Evolutionary conservation across 352 stramenopile genomes (phyloP).

Genomic region (Pythium graminicola): DNA sequence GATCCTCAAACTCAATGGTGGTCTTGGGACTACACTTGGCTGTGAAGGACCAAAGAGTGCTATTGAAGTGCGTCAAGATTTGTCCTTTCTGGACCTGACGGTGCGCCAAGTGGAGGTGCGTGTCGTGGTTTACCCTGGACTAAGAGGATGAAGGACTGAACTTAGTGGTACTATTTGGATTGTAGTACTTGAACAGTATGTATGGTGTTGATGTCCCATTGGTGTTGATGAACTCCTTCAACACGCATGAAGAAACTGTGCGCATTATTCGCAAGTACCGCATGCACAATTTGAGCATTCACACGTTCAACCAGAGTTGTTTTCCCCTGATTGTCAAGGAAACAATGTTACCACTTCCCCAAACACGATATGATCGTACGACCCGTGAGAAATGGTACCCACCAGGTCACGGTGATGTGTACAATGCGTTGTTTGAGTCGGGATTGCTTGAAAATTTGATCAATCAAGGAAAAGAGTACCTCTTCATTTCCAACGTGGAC

Average conservation of each 20-base stretch:
- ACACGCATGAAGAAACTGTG: conserved; percentile 97
- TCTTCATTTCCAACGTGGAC: conserved; percentile 99
- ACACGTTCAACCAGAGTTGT: conserved; percentile 93
- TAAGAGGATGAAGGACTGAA: not conserved
- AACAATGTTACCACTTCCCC: conserved; percentile 85
- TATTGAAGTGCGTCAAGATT: conserved; percentile 90
- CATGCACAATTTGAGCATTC: conserved; percentile 92
- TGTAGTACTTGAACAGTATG: conserved; percentile 85
- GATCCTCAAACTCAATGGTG: conserved; percentile 98
- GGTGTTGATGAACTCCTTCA: conserved; percentile 99
- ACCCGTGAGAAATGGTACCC: conserved; percentile 91
- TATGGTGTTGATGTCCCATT: conserved; percentile 96
- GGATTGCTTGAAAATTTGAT: conserved; percentile 95
- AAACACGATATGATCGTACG: conserved; percentile 75
- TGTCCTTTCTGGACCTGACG: conserved; percentile 98
- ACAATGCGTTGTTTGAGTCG: conserved; percentile 96
- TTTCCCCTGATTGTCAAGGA: conserved; percentile 89
- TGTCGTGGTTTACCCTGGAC: not conserved
- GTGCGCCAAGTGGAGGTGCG: conserved; percentile 95
- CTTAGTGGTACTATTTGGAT: not conserved
- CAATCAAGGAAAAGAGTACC: conserved; percentile 96
- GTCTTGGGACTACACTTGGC: conserved; percentile 97
- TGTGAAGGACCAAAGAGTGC: conserved; percentile 91
- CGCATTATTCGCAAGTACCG: conserved; percentile 97
- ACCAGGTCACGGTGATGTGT: conserved; percentile 98